Percentiles rank a stretch among this genome's conserved stretches.
Evolutionary conservation across 305 asterid genomes (phyloP).

Genomic region (Rubia balearica): DNA sequence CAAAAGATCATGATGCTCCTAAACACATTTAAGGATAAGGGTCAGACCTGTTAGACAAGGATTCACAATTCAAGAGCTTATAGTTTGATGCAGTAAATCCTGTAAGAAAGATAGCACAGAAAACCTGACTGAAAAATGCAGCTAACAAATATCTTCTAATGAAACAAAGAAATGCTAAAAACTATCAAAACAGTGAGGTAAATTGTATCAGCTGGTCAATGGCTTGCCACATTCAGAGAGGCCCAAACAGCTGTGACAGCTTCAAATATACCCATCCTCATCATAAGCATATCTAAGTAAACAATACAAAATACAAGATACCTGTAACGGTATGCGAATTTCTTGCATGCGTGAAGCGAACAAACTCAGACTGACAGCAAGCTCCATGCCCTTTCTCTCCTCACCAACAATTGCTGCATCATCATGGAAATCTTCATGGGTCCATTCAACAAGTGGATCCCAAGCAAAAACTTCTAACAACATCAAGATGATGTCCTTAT

Average conservation of each 20-base stretch:
- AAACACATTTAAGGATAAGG: constrained; percentile 27
- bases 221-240: constrained; percentile 1
- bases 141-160: not conserved
- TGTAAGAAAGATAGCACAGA: not conserved
- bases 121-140: not conserved
- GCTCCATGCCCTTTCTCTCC: constrained; percentile 99
- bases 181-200: not conserved
- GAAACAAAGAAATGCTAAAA: constrained; percentile 1
- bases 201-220: not conserved
- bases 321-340: constrained; percentile 97
- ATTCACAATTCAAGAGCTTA: not conserved
- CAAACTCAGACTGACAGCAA: constrained; percentile 98
- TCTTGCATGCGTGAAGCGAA: constrained; percentile 99
- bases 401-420: constrained; percentile 99
- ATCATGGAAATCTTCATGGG: constrained; percentile 97
- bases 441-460: constrained; percentile 99
- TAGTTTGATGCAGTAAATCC: not conserved
- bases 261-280: constrained; percentile 5
- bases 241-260: not conserved
- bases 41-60: constrained; percentile 13
- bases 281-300: not conserved
- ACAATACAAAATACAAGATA: constrained; percentile 21
- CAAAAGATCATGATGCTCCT: constrained; percentile 97
- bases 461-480: constrained; percentile 89
- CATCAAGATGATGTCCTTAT: constrained; percentile 94